Evolutionary conservation across 495 filamentous ascomycete genomes (phyloP).

Genomic region (Penicillium cataractarum): DNA sequence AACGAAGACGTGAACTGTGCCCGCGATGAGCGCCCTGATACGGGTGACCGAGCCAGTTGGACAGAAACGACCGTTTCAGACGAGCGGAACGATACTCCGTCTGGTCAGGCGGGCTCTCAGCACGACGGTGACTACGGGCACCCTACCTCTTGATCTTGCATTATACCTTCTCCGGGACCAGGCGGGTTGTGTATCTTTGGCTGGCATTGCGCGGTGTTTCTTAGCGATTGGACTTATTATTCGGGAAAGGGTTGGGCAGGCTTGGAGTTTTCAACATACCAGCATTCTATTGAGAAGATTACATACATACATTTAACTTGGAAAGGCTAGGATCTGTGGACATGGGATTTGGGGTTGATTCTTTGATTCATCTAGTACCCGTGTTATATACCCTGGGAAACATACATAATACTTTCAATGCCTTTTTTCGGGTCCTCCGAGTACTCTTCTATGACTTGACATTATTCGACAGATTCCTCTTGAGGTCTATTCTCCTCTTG

Average conservation of each 20-base stretch:
- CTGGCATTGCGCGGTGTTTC: background rate
- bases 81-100: slow-evolving; percentile 13
- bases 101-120: background rate
- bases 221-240: too few species aligned
- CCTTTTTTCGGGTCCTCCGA: background rate
- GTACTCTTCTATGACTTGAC: background rate
- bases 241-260: background rate
- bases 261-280: background rate
- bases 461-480: background rate
- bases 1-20: slow-evolving; percentile 29
- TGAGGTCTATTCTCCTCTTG: background rate
- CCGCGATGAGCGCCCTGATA: slow-evolving; percentile 1
- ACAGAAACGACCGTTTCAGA: slow-evolving; percentile 26
- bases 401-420: slow-evolving; percentile 1
- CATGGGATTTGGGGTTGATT: background rate
- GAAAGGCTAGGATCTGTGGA: background rate
- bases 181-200: background rate
- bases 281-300: background rate
- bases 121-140: background rate
- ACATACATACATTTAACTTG: background rate
- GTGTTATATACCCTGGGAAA: slow-evolving; percentile 22
- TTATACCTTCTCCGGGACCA: background rate
- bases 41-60: slow-evolving; percentile 26
- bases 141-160: background rate
- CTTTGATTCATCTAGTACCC: slow-evolving; percentile 5